Percentiles rank a stretch among this genome's conserved stretches.
Conservation (phyloP, 495 filamentous ascomycete genomes). For the Bacidia rubella region DNA sequence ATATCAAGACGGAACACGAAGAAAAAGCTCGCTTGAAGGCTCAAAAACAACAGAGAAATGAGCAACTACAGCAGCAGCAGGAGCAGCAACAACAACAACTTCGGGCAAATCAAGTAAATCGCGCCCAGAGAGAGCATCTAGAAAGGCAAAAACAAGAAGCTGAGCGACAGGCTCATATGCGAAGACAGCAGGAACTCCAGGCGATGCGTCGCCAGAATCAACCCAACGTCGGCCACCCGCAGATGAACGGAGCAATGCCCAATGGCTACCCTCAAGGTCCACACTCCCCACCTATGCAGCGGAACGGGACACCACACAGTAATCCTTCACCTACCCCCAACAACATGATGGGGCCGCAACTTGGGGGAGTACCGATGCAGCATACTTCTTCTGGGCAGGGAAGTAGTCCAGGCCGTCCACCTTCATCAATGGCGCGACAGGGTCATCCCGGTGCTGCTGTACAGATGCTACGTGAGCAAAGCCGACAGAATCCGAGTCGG, state of each 20-base stretch:
- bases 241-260: constrained; percentile 10
- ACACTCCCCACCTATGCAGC: constrained; percentile 64
- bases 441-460: constrained; percentile 46
- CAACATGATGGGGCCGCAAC: constrained; percentile 29
- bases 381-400: constrained; percentile 61
- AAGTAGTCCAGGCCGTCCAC: constrained; percentile 60
- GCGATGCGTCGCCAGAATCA: constrained; percentile 39
- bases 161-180: constrained; percentile 21
- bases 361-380: constrained; percentile 58
- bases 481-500: constrained; percentile 56
- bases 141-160: constrained; percentile 14
- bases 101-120: constrained; percentile 7
- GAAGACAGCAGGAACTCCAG: constrained; percentile 20
- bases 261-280: constrained; percentile 48
- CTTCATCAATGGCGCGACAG: constrained; percentile 61
- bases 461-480: constrained; percentile 62
- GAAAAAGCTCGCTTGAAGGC: constrained; percentile 35
- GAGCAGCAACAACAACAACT: constrained; percentile 32
- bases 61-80: constrained; percentile 50
- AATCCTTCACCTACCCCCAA: constrained; percentile 64
- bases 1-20: constrained; percentile 64
- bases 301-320: constrained; percentile 66
- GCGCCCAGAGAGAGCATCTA: constrained; percentile 16
- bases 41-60: constrained; percentile 30
- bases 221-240: constrained; percentile 18